A percentile compares a stretch with the other conserved stretches of the same genome.
Evolutionary conservation across 805 yeast genomes (phyloP).

Genomic region (Lipomyces anomalus): DNA sequence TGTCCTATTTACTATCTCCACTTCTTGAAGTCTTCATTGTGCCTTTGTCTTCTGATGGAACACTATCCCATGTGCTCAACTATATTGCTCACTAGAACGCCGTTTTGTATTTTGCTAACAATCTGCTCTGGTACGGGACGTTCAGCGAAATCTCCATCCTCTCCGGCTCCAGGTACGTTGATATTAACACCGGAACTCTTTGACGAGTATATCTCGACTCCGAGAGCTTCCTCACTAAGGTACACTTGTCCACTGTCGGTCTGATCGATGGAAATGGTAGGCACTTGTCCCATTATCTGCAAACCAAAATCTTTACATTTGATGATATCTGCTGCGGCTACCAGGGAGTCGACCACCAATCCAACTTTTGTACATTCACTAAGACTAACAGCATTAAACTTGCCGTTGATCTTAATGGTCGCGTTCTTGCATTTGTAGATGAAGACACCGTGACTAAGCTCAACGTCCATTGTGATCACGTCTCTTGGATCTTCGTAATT

Average conservation of each 20-base stretch:
- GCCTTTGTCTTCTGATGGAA: background rate
- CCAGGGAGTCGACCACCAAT: conserved; percentile 73
- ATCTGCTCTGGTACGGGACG: conserved; percentile 88
- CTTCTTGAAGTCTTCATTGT: background rate
- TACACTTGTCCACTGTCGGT: conserved; percentile 81
- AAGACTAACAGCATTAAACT: conserved; percentile 80
- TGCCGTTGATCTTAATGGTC: conserved; percentile 81
- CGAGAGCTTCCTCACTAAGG: conserved; percentile 64
- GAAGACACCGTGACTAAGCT: conserved; percentile 81
- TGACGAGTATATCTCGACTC: conserved; percentile 74
- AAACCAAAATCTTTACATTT: conserved; percentile 75
- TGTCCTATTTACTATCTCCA: no score
- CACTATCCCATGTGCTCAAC: conserved; percentile 77
- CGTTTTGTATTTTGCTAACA: conserved; percentile 57
- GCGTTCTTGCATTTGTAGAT: conserved; percentile 73
- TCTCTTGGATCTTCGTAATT: conserved; percentile 62
- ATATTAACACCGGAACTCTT: conserved; percentile 80
- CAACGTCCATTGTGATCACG: conserved; percentile 69
- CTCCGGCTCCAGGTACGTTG: conserved; percentile 67
- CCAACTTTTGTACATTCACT: conserved; percentile 68
- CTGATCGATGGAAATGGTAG: conserved; percentile 82
- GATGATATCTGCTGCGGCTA: conserved; percentile 83
- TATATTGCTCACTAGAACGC: conserved; percentile 60
- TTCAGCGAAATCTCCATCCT: conserved; percentile 69
- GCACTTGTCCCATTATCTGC: conserved; percentile 77